Conservation (phyloP, 345 rosid genomes). For the Ailanthus altissimus region DNA sequence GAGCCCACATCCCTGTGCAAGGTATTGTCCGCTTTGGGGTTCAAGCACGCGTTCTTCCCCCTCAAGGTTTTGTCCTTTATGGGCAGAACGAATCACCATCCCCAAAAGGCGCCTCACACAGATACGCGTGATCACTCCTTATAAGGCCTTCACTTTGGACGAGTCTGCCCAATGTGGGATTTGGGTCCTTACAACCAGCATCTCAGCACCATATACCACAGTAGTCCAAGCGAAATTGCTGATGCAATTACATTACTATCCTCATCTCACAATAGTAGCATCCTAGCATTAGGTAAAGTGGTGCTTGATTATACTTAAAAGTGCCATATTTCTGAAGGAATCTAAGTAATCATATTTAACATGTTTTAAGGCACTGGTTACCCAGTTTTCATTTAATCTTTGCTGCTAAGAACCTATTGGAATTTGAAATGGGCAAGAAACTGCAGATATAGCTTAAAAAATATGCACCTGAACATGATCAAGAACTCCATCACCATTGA, state of each 20-base stretch:
- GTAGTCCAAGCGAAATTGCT: neutral
- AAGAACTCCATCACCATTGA: slow-evolving; percentile 97
- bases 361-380: neutral
- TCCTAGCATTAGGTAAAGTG: neutral
- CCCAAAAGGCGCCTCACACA: too few relatives aligned
- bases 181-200: too few relatives aligned
- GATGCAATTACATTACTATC: neutral
- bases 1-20: too few relatives aligned
- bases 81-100: too few relatives aligned
- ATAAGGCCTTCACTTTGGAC: too few relatives aligned
- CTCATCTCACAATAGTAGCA: neutral
- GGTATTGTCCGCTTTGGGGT: too few relatives aligned
- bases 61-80: too few relatives aligned
- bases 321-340: neutral
- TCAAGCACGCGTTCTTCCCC: too few relatives aligned
- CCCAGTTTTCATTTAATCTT: neutral
- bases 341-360: neutral
- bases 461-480: slow-evolving; percentile 95
- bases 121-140: too few relatives aligned
- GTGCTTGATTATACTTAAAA: too few relatives aligned
- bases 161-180: too few relatives aligned
- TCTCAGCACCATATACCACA: neutral
- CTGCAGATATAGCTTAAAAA: neutral
- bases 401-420: neutral
- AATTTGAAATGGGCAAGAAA: slow-evolving; percentile 9